Conservation (phyloP, 2,329 filamentous ascomycete genomes). For the Ophiognomonia clavigignenti-juglandacearum region DNA sequence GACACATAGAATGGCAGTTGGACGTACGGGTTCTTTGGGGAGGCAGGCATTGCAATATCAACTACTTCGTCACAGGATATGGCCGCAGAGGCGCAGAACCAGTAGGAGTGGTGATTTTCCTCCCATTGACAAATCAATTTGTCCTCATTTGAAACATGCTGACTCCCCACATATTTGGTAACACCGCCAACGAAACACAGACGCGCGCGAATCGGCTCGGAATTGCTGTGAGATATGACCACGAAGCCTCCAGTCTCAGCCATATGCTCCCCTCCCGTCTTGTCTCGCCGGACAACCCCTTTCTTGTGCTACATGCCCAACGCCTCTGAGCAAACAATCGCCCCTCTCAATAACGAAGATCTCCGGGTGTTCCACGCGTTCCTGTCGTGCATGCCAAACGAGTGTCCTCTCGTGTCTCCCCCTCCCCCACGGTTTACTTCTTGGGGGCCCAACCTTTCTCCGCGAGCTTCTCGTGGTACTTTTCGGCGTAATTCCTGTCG, state of each 20-base stretch:
- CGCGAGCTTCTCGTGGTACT: conserved; percentile 56
- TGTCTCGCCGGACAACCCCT: background rate
- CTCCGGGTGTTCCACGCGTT: conserved; percentile 24
- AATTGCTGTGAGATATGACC: no score
- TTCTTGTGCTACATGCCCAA: background rate
- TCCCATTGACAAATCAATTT: conserved; percentile 6
- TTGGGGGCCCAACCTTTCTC: conserved; percentile 39
- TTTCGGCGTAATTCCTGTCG: conserved; percentile 52
- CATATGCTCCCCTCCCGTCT: no score
- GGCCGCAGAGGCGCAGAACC: background rate
- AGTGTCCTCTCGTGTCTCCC: no score
- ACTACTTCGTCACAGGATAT: background rate
- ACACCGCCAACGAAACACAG: background rate
- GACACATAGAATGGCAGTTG: background rate
- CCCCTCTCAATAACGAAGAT: background rate
- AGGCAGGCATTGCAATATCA: background rate
- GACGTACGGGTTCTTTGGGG: background rate
- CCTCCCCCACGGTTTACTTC: no score
- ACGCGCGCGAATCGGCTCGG: background rate
- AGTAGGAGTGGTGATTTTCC: background rate
- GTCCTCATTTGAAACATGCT: conserved; percentile 3
- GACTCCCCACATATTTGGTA: background rate
- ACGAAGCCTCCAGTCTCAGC: no score
- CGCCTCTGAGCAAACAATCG: background rate
- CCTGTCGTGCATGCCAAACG: no score